These are phyloP conservation scores for Fomitopsis pulvina DNA, from an alignment of 768 basidiomycete genomes.

Conservation along the genomic window DNA sequence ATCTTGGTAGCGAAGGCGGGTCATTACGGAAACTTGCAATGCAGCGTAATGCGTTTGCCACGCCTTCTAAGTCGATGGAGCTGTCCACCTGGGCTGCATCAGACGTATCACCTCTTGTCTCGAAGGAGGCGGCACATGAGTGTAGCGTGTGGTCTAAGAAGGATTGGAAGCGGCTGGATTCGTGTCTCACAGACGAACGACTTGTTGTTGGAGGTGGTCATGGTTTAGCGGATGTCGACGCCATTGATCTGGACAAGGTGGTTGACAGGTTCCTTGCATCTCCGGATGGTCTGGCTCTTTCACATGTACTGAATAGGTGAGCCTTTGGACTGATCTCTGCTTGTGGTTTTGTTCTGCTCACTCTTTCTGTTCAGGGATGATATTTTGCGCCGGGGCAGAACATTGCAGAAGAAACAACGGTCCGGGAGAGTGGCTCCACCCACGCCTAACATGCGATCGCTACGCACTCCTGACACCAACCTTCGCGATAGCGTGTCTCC, in stretches of 20 bases:
- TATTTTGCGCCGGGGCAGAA: constrained; percentile 43
- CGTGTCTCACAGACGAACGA: constrained; percentile 70
- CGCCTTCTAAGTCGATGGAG: neutral
- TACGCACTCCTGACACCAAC: neutral
- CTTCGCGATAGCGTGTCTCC: constrained; percentile 30
- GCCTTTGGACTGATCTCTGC: constrained; percentile 5
- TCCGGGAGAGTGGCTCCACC: constrained; percentile 51
- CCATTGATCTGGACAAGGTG: constrained; percentile 49
- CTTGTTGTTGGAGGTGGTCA: constrained; percentile 36
- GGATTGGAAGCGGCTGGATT: constrained; percentile 78
- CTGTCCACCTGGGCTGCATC: neutral
- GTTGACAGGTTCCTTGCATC: constrained; percentile 49
- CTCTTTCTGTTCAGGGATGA: constrained; percentile 35
- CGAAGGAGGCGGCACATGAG: neutral
- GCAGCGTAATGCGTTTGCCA: constrained; percentile 6
- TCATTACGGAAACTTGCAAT: neutral
- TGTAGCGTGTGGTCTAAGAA: constrained; percentile 54
- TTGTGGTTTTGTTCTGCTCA: too few species aligned
- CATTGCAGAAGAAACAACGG: constrained; percentile 56
- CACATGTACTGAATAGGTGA: constrained; percentile 51
- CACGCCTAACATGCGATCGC: constrained; percentile 27
- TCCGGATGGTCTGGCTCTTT: constrained; percentile 41
- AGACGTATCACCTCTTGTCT: neutral
- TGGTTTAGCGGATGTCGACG: constrained; percentile 40
- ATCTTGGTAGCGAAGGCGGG: neutral